phyloP scores from a whole-genome alignment of 495 filamentous ascomycete species.

The Usnea hakonensis region DNA sequence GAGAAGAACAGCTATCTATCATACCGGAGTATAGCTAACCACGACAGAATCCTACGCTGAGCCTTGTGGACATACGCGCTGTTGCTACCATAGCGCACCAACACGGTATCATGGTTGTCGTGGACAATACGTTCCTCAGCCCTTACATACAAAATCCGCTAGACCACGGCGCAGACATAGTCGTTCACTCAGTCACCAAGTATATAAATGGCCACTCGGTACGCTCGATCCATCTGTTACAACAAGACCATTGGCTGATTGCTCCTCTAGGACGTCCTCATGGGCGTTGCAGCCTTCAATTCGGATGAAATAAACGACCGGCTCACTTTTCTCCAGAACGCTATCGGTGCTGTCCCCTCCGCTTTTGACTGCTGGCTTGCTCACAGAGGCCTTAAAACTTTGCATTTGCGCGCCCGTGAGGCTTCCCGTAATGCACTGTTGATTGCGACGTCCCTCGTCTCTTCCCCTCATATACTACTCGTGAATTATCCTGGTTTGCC shows the following conservation, averaged over 20 bases:
- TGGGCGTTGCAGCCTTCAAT: conserved; percentile 97
- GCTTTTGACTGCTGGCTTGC: conserved; percentile 98
- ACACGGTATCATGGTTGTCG: conserved; percentile 86
- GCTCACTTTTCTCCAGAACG: conserved; percentile 90
- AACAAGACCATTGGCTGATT: conserved; percentile 21
- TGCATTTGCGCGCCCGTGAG: conserved; percentile 84
- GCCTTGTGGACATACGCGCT: conserved; percentile 81
- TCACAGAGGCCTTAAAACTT: conserved; percentile 94
- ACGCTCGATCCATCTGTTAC: conserved; percentile 19
- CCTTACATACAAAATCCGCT: conserved; percentile 96
- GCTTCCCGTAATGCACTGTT: conserved; percentile 72
- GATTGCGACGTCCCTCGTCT: conserved; percentile 68
- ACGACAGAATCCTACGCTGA: conserved; percentile 93
- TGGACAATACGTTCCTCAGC: conserved; percentile 96
- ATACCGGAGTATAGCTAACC: no score
- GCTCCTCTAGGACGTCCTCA: conserved; percentile 72
- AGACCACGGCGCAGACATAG: conserved; percentile 90
- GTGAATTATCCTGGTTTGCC: conserved; percentile 94
- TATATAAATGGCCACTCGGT: conserved; percentile 96
- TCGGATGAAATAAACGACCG: conserved; percentile 65
- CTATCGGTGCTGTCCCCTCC: conserved; percentile 89
- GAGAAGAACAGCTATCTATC: no score
- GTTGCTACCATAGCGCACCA: conserved; percentile 76
- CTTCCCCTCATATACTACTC: conserved; percentile 69
- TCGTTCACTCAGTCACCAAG: conserved; percentile 99